These are phyloP conservation scores for Puccinia horiana DNA, from an alignment of 1,284 basidiomycete species.

Conservation along the genomic window DNA sequence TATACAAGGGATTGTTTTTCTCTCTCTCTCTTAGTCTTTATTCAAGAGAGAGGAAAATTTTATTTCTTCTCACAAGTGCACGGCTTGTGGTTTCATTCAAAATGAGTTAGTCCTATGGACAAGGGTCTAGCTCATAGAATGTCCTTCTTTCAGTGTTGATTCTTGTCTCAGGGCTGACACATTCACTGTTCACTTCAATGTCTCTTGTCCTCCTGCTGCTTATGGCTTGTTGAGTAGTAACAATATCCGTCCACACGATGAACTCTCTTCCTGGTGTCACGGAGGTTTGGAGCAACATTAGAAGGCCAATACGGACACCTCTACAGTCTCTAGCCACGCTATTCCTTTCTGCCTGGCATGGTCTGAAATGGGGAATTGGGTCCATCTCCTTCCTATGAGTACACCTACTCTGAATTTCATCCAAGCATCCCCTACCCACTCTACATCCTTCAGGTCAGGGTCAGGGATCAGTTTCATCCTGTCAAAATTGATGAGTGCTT, in stretches of 20 bases:
- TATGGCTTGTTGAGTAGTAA: background rate
- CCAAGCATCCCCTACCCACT: conserved; percentile 14
- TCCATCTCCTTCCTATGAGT: background rate
- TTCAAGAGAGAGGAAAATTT: too few species aligned
- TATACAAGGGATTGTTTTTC: too few species aligned
- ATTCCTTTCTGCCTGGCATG: background rate
- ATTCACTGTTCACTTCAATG: background rate
- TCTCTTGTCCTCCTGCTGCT: background rate
- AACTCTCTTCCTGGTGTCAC: background rate
- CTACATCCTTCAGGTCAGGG: background rate
- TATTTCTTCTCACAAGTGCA: too few species aligned
- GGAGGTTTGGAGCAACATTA: background rate
- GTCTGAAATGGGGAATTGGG: background rate
- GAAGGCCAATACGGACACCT: background rate
- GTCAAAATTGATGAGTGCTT: background rate
- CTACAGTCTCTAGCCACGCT: background rate
- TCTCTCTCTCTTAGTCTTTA: too few species aligned
- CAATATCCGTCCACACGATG: background rate
- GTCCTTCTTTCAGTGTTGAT: too few species aligned
- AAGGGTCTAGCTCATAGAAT: too few species aligned
- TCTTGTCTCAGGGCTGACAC: too few species aligned
- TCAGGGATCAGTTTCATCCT: background rate
- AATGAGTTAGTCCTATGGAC: too few species aligned
- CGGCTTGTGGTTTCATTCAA: too few species aligned
- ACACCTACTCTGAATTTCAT: background rate